Evolutionary conservation across 1,284 basidiomycete genomes (phyloP).

Genomic region (Somion occarium): DNA sequence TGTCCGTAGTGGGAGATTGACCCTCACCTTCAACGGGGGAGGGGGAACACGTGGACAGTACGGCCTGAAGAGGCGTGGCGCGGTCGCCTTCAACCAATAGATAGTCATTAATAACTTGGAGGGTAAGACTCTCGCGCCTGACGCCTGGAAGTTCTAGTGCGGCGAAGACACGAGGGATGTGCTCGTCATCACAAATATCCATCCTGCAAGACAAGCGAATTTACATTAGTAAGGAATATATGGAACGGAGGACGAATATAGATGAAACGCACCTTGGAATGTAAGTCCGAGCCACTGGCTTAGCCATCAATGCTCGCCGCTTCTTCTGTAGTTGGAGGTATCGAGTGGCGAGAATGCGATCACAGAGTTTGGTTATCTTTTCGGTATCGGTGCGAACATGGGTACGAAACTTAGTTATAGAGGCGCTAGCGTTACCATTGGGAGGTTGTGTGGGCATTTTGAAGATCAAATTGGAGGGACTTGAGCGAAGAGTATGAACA

Average conservation of each 20-base stretch:
- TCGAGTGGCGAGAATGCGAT: not conserved
- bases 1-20: not conserved
- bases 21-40: not conserved
- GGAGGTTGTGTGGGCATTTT: too few relatives aligned
- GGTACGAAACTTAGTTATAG: too few relatives aligned
- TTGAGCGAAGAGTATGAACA: not conserved
- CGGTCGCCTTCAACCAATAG: conserved; percentile 47
- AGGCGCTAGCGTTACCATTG: too few relatives aligned
- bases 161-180: conserved; percentile 36
- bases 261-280: conserved; percentile 5
- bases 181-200: conserved; percentile 48
- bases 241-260: too few relatives aligned
- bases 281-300: not conserved
- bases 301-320: not conserved
- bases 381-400: not conserved
- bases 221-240: not conserved
- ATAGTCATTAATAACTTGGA: conserved; percentile 38
- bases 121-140: conserved; percentile 37
- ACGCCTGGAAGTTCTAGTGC: conserved; percentile 56
- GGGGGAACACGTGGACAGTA: conserved; percentile 12
- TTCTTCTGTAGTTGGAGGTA: not conserved
- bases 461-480: not conserved
- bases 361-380: not conserved
- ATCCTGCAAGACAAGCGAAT: conserved; percentile 33
- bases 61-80: conserved; percentile 29